A percentile compares a stretch with the other conserved stretches of the same genome.
These are phyloP conservation scores for Lagerstroemia speciosa DNA, from an alignment of 345 rosid genomes.

Conservation along the genomic window DNA sequence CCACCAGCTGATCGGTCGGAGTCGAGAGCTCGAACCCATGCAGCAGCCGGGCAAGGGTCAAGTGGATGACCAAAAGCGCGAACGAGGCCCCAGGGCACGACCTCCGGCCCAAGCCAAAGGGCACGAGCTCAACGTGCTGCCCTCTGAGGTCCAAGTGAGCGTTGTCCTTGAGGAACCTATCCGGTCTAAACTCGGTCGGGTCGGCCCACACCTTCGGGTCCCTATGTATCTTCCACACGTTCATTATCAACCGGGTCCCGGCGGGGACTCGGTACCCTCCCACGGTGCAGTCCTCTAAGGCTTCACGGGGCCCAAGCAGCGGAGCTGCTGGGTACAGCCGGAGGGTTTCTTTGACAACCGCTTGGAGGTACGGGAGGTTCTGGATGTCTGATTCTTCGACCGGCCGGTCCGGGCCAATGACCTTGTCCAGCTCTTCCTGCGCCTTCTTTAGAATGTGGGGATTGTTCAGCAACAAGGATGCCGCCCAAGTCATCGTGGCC, in stretches of 20 bases:
- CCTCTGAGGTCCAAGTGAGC: slow-evolving; percentile 6
- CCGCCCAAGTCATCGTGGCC: background rate
- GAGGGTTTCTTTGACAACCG: slow-evolving; percentile 11
- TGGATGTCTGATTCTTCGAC: slow-evolving; percentile 20
- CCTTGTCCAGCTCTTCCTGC: background rate
- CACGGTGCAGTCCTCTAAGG: slow-evolving; percentile 34
- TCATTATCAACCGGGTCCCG: slow-evolving; percentile 41
- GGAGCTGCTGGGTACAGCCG: slow-evolving; percentile 17
- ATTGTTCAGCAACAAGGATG: slow-evolving; percentile 24
- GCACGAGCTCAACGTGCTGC: slow-evolving; percentile 24
- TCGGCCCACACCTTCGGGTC: slow-evolving; percentile 41
- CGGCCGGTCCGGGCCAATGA: slow-evolving; percentile 10
- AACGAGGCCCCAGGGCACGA: slow-evolving; percentile 41
- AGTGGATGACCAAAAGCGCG: slow-evolving; percentile 26
- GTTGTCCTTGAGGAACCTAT: slow-evolving; percentile 23
- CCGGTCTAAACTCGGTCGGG: slow-evolving; percentile 31
- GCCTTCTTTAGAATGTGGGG: slow-evolving; percentile 8
- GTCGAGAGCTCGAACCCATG: slow-evolving; percentile 32
- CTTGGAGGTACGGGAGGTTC: slow-evolving; percentile 16
- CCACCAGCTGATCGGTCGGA: slow-evolving; percentile 10
- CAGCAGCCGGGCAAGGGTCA: slow-evolving; percentile 35
- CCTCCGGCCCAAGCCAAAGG: slow-evolving; percentile 44
- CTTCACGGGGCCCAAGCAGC: slow-evolving; percentile 31
- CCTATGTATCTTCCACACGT: slow-evolving; percentile 50
- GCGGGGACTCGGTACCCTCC: slow-evolving; percentile 28